Evolutionary conservation across 129 eudicot species (phyloP).

Genomic region (Glebionis coronaria): DNA sequence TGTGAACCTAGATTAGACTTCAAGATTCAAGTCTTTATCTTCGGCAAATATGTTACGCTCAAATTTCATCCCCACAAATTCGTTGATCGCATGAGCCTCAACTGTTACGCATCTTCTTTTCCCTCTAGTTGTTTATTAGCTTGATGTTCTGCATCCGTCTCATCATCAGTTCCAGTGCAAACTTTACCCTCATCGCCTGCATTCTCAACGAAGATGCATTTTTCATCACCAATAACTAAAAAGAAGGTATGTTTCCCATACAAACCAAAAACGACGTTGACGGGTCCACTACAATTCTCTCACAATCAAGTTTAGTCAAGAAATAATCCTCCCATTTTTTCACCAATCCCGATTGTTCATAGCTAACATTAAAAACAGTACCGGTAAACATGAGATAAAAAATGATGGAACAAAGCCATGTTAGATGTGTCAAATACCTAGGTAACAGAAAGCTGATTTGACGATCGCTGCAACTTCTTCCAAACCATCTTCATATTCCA

Average conservation of each 20-base stretch:
- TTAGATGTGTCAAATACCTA: no score
- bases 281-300: no score
- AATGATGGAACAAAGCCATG: no score
- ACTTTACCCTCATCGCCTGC: constrained; percentile 27
- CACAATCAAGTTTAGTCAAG: constrained; percentile 66
- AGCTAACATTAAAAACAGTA: constrained; percentile 46
- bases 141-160: constrained; percentile 24
- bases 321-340: constrained; percentile 94
- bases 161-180: constrained; percentile 35
- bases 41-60: constrained; percentile 43
- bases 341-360: constrained; percentile 84
- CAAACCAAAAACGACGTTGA: constrained; percentile 70
- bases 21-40: constrained; percentile 41
- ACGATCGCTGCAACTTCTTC: no score
- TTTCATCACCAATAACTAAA: constrained; percentile 21
- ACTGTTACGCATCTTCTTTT: constrained; percentile 24
- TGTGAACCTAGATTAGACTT: constrained; percentile 59
- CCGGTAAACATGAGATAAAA: no score
- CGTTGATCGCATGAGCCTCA: constrained; percentile 19
- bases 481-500: constrained; percentile 71
- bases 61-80: constrained; percentile 27
- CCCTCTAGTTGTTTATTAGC: constrained; percentile 19
- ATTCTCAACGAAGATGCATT: constrained; percentile 21
- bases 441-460: no score
- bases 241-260: background rate